Evolutionary conservation across 2,329 filamentous ascomycete species (phyloP), one percentile per base, ranked within the genome.

Genomic region (Trichoderma gracile): DNA sequence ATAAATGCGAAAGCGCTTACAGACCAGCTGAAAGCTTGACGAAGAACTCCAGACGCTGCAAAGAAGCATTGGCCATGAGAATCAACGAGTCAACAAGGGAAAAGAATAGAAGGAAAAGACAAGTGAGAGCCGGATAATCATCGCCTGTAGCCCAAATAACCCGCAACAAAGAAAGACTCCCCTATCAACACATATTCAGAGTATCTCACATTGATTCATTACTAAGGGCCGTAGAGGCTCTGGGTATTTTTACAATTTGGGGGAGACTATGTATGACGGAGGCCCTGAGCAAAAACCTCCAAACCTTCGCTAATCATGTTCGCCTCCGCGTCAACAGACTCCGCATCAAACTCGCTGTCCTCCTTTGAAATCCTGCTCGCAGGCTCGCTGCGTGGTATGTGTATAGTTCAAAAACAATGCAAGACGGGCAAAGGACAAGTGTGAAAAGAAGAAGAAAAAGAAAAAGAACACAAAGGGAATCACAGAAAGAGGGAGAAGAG

Each of bases 351-450:
- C 58, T 54, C 58, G 47, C 65, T 50, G 46, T 33, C 60, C 67
- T 65, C 66, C 61, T 58, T 58, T 61, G 38, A 65, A 61, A 74
- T 69, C 71, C 74, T 72, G 73, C 71, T 74, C 66, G 72, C 74
- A 74, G 73, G 71, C 72, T 70, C 69, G 63, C 56, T 66, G 69
- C 71, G 72, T 73, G 72, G 70, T 71, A 69, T 73, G 72, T 75
- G 70, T 74, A 73, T 73, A 74, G 73, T 71, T 72, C 70, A 72
- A 72, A 61, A 70, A 72, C 63, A 64, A 62, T 66, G 47, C 67
- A 64, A 53, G 69, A 68, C 45, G 47, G 50, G 38, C 46, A 61
- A 53, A 63, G 46, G 40, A 19, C 67, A 50, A 72, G 66, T 38
- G 42, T 3, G 17, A 12, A 43, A 63, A 59, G 10, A 45, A 30